Base-by-base conservation (phyloP, 2,329 filamentous ascomycete species). In the Verticillium zaregamsianum region DNA sequence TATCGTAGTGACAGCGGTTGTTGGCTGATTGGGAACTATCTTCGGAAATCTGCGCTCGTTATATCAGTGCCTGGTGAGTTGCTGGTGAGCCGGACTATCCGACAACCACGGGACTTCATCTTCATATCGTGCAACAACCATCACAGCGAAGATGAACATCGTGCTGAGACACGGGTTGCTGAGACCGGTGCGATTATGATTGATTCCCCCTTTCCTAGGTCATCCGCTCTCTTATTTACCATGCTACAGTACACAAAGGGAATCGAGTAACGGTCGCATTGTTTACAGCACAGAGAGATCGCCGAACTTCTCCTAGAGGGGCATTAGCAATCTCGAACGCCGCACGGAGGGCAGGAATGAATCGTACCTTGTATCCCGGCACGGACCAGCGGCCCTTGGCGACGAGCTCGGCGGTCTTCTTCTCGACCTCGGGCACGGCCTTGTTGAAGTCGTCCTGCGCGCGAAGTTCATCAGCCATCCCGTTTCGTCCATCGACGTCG, bases 371-470 rank as follows among this genome's bases (percentile, higher is more conserved):
- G 91, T 99, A 99, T 77, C 95, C 95, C 67, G 95, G 93, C 75
- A 97, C 93, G 83, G 89, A 87, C 95, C 95, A 99, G 88, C 93
- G 92, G 79, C 94, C 94, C 90, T 96, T 97, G 79, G 92, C 92
- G 68, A 99, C 93, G 77, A 99, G 88, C 82, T 95, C 89, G 73
- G 89, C 82, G 72, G 94, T 97, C 86, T 96, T 96, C 87, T 97
- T 89, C 82, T 98, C 94, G 79, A 99, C 97, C 70, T 96, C 94
- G 72, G 95, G 93, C 79, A 93, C 92, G 72, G 94, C 95, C 70
- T 91, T 88, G 66, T 91, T 92, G 78, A 99, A 91, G 75, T 99
- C 95, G 78, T 98, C 95, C 92, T 96, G 73, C 66, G 67, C 56
- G 62, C 56, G 61, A 67, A 62, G 54, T 66, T 65, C 69, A 70